Conservation (phyloP, 305 asterid genomes). For the Striga hermonthica region DNA sequence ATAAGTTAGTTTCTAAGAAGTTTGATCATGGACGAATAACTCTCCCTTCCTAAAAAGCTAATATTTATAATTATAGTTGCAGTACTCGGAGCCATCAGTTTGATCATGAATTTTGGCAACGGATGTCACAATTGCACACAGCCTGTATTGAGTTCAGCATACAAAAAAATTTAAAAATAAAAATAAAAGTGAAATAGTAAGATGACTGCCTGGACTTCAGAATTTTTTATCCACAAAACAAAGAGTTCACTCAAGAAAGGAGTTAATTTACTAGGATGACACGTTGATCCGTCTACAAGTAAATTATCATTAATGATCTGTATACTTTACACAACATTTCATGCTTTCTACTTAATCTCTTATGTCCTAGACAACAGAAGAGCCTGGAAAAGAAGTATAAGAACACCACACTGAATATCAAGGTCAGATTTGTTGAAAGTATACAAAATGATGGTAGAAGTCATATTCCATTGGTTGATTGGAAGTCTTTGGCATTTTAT, state of each 20-base stretch:
- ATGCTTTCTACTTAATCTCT: neutral
- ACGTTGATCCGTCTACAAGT: slow-evolving; percentile 7
- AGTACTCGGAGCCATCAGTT: slow-evolving; percentile 18
- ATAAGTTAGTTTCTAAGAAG: slow-evolving; percentile 11
- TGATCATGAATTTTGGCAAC: slow-evolving; percentile 23
- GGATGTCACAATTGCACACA: slow-evolving; percentile 5
- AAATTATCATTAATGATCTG: neutral
- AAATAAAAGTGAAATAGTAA: too few species aligned
- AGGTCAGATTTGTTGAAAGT: slow-evolving; percentile 19
- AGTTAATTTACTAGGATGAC: slow-evolving; percentile 1
- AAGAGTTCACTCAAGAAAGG: slow-evolving; percentile 13
- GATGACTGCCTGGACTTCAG: neutral
- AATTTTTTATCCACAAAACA: neutral
- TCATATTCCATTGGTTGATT: slow-evolving; percentile 11
- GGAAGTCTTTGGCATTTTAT: slow-evolving; percentile 3
- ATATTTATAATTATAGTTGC: slow-evolving; percentile 14
- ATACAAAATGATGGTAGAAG: slow-evolving; percentile 18
- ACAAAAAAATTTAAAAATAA: neutral
- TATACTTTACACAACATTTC: slow-evolving; percentile 9
- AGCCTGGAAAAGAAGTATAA: neutral
- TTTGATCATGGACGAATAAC: slow-evolving; percentile 1
- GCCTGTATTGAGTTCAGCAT: slow-evolving; percentile 12
- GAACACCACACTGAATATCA: slow-evolving; percentile 9
- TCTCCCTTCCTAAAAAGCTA: slow-evolving; percentile 15
- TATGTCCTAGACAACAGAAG: neutral